Conservation (phyloP, 129 eudicot genomes). For the Flaveria sonorensis region DNA sequence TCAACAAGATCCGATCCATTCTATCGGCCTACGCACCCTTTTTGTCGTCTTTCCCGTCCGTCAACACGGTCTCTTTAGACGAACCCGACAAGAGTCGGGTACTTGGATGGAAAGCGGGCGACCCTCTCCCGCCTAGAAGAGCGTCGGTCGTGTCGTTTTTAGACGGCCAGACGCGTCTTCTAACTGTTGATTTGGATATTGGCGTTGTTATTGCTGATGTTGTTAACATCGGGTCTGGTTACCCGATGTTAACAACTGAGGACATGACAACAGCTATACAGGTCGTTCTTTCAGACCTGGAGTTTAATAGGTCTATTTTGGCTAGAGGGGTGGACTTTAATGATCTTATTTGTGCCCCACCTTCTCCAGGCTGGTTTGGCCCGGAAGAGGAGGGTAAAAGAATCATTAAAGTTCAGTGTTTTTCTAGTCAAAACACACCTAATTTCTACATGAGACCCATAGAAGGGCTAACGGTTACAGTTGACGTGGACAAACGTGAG, state of each 20-base stretch:
- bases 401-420: slow-evolving; percentile 60
- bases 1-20: slow-evolving; percentile 47
- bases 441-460: slow-evolving; percentile 83
- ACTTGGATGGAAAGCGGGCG: slow-evolving; percentile 54
- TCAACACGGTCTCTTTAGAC: slow-evolving; percentile 55
- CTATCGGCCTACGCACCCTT: slow-evolving; percentile 39
- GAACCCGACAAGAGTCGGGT: slow-evolving; percentile 59
- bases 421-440: slow-evolving; percentile 49
- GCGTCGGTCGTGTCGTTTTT: slow-evolving; percentile 50
- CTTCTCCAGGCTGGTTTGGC: slow-evolving; percentile 74
- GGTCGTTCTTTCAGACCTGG: slow-evolving; percentile 25
- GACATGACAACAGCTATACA: slow-evolving; percentile 41
- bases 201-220: slow-evolving; percentile 39
- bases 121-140: slow-evolving; percentile 55
- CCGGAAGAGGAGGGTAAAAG: slow-evolving; percentile 57
- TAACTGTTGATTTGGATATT: slow-evolving; percentile 50
- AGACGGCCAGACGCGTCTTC: slow-evolving; percentile 43
- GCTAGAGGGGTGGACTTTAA: slow-evolving; percentile 55
- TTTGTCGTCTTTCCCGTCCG: slow-evolving; percentile 32
- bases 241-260: slow-evolving; percentile 49
- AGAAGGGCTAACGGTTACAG: slow-evolving; percentile 52
- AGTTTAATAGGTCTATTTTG: slow-evolving; percentile 50
- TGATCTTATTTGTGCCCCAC: slow-evolving; percentile 50
- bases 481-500: slow-evolving; percentile 47
- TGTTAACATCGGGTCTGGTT: slow-evolving; percentile 46